Evolutionary conservation across 352 stramenopile species (phyloP).

Genomic region (Phytophthora aleatoria): DNA sequence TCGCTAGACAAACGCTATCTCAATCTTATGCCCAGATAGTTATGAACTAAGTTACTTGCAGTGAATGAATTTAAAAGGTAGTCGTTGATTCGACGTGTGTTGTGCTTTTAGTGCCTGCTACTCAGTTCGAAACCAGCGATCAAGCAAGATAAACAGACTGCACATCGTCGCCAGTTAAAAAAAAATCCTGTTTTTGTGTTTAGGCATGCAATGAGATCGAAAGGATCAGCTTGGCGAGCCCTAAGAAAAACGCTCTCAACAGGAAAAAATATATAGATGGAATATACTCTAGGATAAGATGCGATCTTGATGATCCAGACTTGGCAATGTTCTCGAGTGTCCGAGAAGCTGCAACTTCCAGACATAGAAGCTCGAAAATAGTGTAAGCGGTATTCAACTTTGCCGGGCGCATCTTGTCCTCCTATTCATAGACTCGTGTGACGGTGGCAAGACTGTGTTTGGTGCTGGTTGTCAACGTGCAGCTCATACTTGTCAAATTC

Average conservation of each 20-base stretch:
- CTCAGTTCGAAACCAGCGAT: no score
- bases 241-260: no score
- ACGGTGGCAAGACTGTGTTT: neutral
- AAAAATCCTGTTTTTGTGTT: no score
- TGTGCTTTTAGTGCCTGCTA: no score
- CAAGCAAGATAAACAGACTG: no score
- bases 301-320: neutral
- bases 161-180: no score
- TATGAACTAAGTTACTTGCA: conserved; percentile 1
- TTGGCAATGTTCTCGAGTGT: neutral
- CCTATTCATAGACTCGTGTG: neutral
- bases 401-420: neutral
- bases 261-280: neutral
- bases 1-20: conserved; percentile 28
- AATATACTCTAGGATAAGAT: neutral
- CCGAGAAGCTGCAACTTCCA: no score
- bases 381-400: no score
- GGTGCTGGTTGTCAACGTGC: neutral
- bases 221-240: no score
- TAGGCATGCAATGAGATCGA: no score
- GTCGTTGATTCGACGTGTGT: neutral
- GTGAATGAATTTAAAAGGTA: neutral
- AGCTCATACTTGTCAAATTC: conserved; percentile 11
- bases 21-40: conserved; percentile 27
- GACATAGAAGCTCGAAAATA: no score